phyloP scores from a whole-genome alignment of 306 rosid species.

The Castanospermum australe region DNA sequence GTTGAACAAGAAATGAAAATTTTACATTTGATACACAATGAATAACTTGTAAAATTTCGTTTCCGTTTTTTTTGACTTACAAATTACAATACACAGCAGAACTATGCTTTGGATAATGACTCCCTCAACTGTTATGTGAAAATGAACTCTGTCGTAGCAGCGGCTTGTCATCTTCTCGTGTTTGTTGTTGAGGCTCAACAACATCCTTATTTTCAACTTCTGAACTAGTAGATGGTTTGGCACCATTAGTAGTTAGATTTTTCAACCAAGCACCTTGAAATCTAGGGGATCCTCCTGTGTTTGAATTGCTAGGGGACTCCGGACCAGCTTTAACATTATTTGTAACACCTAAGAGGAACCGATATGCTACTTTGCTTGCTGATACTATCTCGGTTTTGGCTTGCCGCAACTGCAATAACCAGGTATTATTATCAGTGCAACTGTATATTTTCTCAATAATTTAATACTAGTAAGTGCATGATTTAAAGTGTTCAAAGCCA shows the following conservation, averaged over 20 bases:
- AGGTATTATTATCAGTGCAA: slow-evolving; percentile 12
- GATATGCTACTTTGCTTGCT: slow-evolving; percentile 95
- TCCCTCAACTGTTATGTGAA: slow-evolving; percentile 45
- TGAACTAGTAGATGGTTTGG: slow-evolving; percentile 83
- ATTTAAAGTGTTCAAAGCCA: background rate
- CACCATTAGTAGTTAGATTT: slow-evolving; percentile 71
- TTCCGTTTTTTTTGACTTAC: slow-evolving; percentile 29
- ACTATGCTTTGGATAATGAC: slow-evolving; percentile 6
- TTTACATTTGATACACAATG: slow-evolving; percentile 61
- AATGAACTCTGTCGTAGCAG: slow-evolving; percentile 39
- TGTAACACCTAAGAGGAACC: slow-evolving; percentile 76
- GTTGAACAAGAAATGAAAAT: slow-evolving; percentile 47
- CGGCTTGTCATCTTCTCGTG: slow-evolving; percentile 38
- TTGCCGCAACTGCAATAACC: slow-evolving; percentile 80
- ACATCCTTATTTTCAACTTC: slow-evolving; percentile 62
- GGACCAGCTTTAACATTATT: slow-evolving; percentile 53
- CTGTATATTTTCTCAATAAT: background rate
- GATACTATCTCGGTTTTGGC: slow-evolving; percentile 91
- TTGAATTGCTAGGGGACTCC: slow-evolving; percentile 63
- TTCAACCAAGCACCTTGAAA: slow-evolving; percentile 89
- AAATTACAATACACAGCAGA: slow-evolving; percentile 41
- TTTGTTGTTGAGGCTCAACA: slow-evolving; percentile 28
- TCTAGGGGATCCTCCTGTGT: slow-evolving; percentile 63
- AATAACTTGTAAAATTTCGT: slow-evolving; percentile 39
- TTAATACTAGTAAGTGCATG: background rate